A percentile compares a stretch with the other conserved stretches of the same genome.
Conservation (phyloP, 2,329 filamentous ascomycete species). For the Stenocarpella maydis region DNA sequence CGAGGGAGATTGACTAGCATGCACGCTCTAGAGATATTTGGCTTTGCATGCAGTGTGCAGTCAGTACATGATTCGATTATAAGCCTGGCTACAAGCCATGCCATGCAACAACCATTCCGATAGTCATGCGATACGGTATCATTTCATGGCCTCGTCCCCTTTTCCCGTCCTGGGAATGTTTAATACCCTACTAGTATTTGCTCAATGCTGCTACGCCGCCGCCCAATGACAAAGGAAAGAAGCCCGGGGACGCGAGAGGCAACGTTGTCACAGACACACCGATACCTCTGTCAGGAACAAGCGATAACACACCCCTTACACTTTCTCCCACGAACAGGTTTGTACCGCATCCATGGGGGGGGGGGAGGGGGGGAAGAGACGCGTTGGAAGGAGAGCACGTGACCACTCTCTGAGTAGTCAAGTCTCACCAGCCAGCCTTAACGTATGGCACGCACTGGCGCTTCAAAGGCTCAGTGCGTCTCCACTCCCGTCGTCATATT, state of each 20-base stretch:
- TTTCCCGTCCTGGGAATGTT: too few species aligned
- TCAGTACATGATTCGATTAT: conserved; percentile 11
- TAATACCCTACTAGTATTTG: not conserved
- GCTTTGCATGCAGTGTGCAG: conserved; percentile 19
- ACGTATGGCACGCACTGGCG: not conserved
- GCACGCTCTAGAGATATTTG: not conserved
- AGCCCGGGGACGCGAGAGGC: not conserved
- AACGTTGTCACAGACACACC: not conserved
- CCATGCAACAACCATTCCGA: not conserved
- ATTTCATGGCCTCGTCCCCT: too few species aligned
- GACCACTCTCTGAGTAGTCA: not conserved
- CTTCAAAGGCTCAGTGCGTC: not conserved
- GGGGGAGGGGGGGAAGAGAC: too few species aligned
- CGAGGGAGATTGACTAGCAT: not conserved
- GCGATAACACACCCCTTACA: too few species aligned
- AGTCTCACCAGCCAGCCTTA: too few species aligned
- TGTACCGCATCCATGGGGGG: too few species aligned
- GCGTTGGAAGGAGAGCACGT: too few species aligned
- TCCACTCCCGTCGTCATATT: not conserved
- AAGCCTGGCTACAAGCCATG: not conserved
- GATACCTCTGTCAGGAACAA: not conserved
- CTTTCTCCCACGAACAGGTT: too few species aligned
- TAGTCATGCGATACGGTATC: not conserved
- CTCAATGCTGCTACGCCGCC: not conserved
- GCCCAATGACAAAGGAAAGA: not conserved